phyloP scores from a whole-genome alignment of 1,284 basidiomycete species.

The Fomitopsis schrenkii region DNA sequence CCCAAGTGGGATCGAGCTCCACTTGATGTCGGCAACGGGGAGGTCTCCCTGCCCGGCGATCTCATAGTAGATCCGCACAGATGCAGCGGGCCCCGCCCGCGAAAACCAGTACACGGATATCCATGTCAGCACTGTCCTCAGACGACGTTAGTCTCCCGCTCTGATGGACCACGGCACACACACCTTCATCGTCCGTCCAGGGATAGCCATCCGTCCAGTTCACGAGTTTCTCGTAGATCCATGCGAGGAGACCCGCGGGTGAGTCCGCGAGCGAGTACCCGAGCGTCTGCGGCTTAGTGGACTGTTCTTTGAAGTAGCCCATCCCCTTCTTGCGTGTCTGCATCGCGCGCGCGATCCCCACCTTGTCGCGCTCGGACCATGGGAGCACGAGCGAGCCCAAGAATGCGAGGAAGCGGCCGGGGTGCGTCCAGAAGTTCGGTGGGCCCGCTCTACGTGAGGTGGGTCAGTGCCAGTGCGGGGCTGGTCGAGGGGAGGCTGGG shows the following conservation, averaged over 20 bases:
- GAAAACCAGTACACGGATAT: slow-evolving; percentile 38
- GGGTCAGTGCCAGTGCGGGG: neutral
- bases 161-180: neutral
- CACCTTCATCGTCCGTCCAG: slow-evolving; percentile 50
- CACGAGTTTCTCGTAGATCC: slow-evolving; percentile 59
- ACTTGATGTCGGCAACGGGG: neutral
- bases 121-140: slow-evolving; percentile 32
- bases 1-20: slow-evolving; percentile 26
- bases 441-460: slow-evolving; percentile 12
- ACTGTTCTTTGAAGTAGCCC: slow-evolving; percentile 42
- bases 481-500: neutral
- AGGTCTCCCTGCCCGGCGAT: neutral
- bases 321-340: slow-evolving; percentile 29
- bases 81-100: slow-evolving; percentile 33
- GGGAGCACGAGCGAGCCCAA: slow-evolving; percentile 23
- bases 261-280: slow-evolving; percentile 54
- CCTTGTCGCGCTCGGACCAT: slow-evolving; percentile 33
- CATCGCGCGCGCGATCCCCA: slow-evolving; percentile 28
- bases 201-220: slow-evolving; percentile 46
- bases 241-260: slow-evolving; percentile 53
- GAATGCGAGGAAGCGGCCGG: slow-evolving; percentile 20
- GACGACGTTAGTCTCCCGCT: neutral
- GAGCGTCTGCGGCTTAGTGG: slow-evolving; percentile 53
- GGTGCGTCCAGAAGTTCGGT: slow-evolving; percentile 22
- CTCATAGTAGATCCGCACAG: slow-evolving; percentile 36